Base-by-base conservation (phyloP, 2,329 filamentous ascomycete genomes). In the Aureobasidium sp. region DNA sequence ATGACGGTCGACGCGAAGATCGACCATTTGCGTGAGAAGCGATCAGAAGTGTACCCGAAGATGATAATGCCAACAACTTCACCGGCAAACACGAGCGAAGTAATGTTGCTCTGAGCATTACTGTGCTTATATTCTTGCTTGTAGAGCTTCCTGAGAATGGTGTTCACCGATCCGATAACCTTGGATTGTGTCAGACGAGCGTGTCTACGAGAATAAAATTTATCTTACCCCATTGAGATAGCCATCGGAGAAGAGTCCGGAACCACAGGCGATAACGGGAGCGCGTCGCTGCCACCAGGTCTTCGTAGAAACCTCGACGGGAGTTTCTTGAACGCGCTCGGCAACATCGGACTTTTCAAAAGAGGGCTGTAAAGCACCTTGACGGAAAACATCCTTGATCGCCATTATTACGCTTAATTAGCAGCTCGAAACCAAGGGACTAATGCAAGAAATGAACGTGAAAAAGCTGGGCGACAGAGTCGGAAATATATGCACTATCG, bases 171-270 rank as follows among this genome's bases (percentile, higher is more conserved):
- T 6, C 94, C 93, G 71, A 97, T 96, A 70, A 96, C 91, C 91
- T 92, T 33, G 7, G 33, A 73, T 5, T 23, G 13, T 9, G n/a
- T 54, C 11, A 54, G 33, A 25, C 1, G 10, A 25, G 9, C 20
- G n/a, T 8, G 18, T 36, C 3, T 16, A 20, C 4, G 15, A 53
- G 31, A 25, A 25, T 7, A 13, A 7, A 38, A 23, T 23, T 1
- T 4, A 54, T 36, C 50, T 16, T 16, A 54, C 50, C 9, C 93
- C 94, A 80, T 97, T 96, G 75, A 97, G 88, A 78, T 97, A 97
- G 20, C 95, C 95, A 78, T 97, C 95, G 29, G 92, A 94, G 79
- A 97, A 97, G 3, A 97, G 85, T 73, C 95, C 95, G 61, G 94
- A 93, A 69, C 95, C 95, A 74, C 94, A 97, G 51, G 94, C 94